Evolutionary conservation across 768 basidiomycete species (phyloP), one percentile per base, ranked within the genome.

Genomic region (Psilocybe cyanescens): DNA sequence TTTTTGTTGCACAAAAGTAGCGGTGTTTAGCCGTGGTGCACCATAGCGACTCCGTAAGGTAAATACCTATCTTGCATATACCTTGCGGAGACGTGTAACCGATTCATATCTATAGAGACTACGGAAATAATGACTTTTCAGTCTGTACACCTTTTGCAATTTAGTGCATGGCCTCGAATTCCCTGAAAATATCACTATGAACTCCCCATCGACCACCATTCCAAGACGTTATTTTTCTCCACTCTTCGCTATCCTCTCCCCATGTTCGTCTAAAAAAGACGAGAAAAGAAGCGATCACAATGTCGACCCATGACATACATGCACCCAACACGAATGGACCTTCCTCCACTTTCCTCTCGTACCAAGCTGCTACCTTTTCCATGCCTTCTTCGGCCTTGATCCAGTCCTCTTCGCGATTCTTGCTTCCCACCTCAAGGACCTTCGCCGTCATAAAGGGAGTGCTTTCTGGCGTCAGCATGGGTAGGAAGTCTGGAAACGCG

Each of bases 261-360:
- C 70, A 71, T 1, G 75, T 28, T 3, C 55, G 60, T 17, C 55
- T 58, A 3, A 57, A 52, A 45, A 64, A 63, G 8, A 52, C 17
- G 1, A 59, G n/a, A n/a, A 52, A 44, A 81, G 81, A 54, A 82
- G 68, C 78, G 16, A 78, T 58, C 4, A 70, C 65, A 16, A 81
- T 67, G 61, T 82, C 81, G 1, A 70, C 70, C 66, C 75, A 81
- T 2, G 72, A 72, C 8, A 72, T 53, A 0, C 50, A 60, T 1
- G 76, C 68, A 2, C 81, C 81, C 61, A 78, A 66, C 16, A 80
- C 54, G 47, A 69, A 78, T 29, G 69, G 72, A 1, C 71, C 71
- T 3, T 62, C 63, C 0, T 45, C 69, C 33, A 65, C 63, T 37
- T 68, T 71, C 57, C 68, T 64, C 57, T 65, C 58, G 28, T 71